Evolutionary conservation across 1,139 yeast genomes (phyloP).

Genomic region (Protomyces inundatus): DNA sequence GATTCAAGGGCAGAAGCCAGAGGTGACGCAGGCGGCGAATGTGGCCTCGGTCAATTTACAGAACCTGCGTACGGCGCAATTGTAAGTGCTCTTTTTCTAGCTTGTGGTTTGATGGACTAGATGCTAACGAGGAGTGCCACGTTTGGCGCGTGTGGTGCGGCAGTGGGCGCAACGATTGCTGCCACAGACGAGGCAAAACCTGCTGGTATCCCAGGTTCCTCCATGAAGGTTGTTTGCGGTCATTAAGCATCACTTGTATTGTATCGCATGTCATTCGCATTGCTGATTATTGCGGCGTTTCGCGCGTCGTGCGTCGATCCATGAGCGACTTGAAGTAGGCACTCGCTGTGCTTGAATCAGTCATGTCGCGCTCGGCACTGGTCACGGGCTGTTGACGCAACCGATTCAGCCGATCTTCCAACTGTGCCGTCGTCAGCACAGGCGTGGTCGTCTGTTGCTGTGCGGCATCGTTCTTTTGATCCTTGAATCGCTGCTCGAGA

Average conservation of each 20-base stretch:
- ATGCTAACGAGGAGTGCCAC: constrained; percentile 3
- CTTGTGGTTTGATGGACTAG: neutral
- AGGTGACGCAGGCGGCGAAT: constrained; percentile 7
- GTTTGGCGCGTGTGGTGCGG: constrained; percentile 23
- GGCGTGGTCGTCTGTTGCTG: neutral
- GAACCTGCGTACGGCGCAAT: constrained; percentile 20
- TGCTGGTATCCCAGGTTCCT: constrained; percentile 16
- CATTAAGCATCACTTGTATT: neutral
- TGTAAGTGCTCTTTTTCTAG: neutral
- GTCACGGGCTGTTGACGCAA: neutral
- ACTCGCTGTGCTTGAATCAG: neutral
- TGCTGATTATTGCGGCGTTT: neutral
- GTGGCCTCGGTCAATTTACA: constrained; percentile 15
- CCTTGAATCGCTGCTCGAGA: neutral
- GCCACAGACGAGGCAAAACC: constrained; percentile 18
- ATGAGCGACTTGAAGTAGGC: neutral
- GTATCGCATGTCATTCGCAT: too few relatives aligned
- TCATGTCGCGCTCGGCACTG: neutral
- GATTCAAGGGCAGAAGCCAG: constrained; percentile 8
- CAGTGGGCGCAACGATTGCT: constrained; percentile 23
- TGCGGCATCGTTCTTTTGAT: neutral
- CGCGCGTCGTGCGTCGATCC: neutral
- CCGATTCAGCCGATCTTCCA: neutral
- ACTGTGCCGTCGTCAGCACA: neutral
- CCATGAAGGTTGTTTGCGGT: constrained; percentile 13